Conservation (phyloP, 2,329 filamentous ascomycete genomes). For the Pseudogymnoascus sp. region DNA sequence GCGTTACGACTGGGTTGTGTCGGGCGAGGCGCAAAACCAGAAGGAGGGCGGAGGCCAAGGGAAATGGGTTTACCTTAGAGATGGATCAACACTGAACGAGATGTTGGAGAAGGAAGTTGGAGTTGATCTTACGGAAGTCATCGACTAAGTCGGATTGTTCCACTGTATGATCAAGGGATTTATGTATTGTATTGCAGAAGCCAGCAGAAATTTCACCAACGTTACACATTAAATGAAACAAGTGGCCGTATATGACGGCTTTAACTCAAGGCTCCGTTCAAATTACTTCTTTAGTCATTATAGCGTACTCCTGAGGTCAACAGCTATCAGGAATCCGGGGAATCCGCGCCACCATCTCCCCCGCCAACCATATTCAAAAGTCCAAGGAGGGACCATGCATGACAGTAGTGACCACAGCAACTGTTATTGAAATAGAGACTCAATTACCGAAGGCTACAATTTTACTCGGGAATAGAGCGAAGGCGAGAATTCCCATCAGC, state of each 20-base stretch:
- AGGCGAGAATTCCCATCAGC: not conserved
- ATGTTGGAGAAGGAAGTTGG: constrained; percentile 72
- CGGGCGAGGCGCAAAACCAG: constrained; percentile 65
- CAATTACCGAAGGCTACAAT: not conserved
- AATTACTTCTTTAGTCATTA: not conserved
- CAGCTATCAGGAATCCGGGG: not conserved
- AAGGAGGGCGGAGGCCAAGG: constrained; percentile 71
- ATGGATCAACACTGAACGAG: constrained; percentile 68
- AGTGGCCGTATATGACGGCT: not conserved
- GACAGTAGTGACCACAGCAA: not conserved
- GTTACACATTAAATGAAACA: not conserved
- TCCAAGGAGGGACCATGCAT: not conserved
- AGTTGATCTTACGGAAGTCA: constrained; percentile 45
- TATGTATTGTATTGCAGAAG: constrained; percentile 4
- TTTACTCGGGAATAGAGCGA: not conserved
- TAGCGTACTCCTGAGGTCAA: not conserved
- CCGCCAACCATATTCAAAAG: not conserved
- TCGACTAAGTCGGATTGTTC: not conserved
- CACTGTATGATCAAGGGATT: constrained; percentile 3
- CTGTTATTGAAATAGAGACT: not conserved
- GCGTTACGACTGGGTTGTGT: constrained; percentile 82
- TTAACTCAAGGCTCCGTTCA: not conserved
- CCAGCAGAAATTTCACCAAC: not conserved
- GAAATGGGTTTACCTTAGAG: constrained; percentile 82
- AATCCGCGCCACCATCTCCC: not conserved